Evolutionary conservation across 2,329 filamentous ascomycete species (phyloP).

Genomic region (Aspergillus flavus): DNA sequence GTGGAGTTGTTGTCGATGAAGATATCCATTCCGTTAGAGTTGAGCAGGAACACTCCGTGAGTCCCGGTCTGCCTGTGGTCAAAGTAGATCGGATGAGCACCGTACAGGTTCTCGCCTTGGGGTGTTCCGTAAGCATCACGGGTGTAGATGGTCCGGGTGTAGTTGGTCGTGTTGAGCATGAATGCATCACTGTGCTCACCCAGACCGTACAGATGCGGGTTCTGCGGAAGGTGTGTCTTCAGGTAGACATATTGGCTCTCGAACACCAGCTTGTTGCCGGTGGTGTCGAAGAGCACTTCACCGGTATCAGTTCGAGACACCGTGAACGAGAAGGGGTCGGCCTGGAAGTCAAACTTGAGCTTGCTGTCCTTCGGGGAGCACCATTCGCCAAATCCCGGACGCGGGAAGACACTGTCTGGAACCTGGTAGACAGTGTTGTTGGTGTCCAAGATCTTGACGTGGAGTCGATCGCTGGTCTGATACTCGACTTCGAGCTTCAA

Average conservation of each 20-base stretch:
- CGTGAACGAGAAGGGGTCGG: constrained; percentile 27
- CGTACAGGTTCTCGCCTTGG: constrained; percentile 63
- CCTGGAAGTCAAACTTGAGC: background rate
- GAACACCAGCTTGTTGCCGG: constrained; percentile 65
- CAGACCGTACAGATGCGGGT: constrained; percentile 74
- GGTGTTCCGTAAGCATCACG: background rate
- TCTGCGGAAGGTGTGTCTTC: constrained; percentile 64
- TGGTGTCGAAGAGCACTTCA: constrained; percentile 62
- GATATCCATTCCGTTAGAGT: constrained; percentile 76
- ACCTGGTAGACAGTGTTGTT: background rate
- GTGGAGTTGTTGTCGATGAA: constrained; percentile 63
- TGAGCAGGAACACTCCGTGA: constrained; percentile 71
- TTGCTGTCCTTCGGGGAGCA: background rate
- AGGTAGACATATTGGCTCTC: constrained; percentile 74
- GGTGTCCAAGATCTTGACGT: constrained; percentile 54
- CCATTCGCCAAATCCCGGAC: background rate
- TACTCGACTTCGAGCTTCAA: constrained; percentile 60
- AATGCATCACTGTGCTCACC: constrained; percentile 76
- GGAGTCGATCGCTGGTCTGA: constrained; percentile 61
- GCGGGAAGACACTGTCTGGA: background rate
- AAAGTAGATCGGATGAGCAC: constrained; percentile 72
- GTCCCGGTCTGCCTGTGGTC: constrained; percentile 62
- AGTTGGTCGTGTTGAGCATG: background rate
- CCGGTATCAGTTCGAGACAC: constrained; percentile 39
- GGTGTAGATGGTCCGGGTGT: background rate